Evolutionary conservation across 176 grass and related monocot species (phyloP), one percentile per base, ranked within the genome.

Genomic region (Ensete glaucum): DNA sequence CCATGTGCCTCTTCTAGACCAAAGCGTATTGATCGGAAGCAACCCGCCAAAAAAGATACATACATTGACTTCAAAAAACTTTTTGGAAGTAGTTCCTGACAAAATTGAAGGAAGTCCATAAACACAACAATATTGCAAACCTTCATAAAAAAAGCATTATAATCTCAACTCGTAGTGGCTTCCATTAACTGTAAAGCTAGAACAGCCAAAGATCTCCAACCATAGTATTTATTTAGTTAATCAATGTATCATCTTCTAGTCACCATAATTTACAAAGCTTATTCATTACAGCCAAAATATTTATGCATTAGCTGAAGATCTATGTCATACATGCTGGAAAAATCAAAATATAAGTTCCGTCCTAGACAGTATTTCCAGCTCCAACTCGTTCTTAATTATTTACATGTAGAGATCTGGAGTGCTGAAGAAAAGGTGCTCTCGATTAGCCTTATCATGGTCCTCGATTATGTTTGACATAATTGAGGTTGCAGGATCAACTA

Each of bases 1-100:
- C 93, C 93, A 83, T 97, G 93, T 62, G 93, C 85, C 88, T 97
- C 93, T 90, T 93, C 82, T 22, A 97, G 82, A 34, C 93, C 93
- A 76, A 97, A 93, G 24, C 90, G 87, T 27, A 88, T 92, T 15
- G 93, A 97, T 62, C 93, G 79, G 63, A 97, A 97, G 80, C 93
- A 97, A 16, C 93, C 85, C 60, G 93, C 90, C 66, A 97, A 73
- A 75, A 97, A 97, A 81, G 93, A 97, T n/a, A 90, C 87, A 71
- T 93, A 93, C 90, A 97, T 97, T 20, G 93, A 93, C 84, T 89
- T 85, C 71, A 85, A 79, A 67, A 97, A 87, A 75, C 79, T 88
- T 76, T 90, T 88, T 67, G 88, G 88, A 83, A 97, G 89, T 60
- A 93, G 83, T 15, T 78, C 87, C 93, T 97, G 72, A 76, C 57